phyloP scores from a whole-genome alignment of 768 basidiomycete genomes.

The Tephrocybe sp. region DNA sequence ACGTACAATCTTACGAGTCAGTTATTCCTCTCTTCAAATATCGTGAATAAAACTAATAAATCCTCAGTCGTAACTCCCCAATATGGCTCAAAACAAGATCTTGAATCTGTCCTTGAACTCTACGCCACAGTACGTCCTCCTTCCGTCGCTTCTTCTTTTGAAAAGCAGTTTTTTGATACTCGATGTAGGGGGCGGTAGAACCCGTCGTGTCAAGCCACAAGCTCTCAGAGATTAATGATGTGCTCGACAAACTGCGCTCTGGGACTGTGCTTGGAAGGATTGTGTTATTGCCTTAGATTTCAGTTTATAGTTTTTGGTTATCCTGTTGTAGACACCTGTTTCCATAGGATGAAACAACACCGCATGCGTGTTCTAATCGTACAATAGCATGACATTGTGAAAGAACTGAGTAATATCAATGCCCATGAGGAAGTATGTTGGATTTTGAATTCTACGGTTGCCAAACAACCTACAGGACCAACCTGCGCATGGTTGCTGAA shows the following conservation, averaged over 20 bases:
- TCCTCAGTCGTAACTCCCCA: slow-evolving; percentile 9
- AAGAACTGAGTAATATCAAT: too few species aligned
- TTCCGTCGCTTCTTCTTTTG: background rate
- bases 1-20: slow-evolving; percentile 10
- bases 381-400: too few species aligned
- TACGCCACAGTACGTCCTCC: slow-evolving; percentile 2
- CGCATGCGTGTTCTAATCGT: too few species aligned
- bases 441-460: too few species aligned
- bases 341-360: too few species aligned
- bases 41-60: background rate
- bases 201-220: slow-evolving; percentile 8
- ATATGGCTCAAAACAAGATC: slow-evolving; percentile 10
- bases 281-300: slow-evolving; percentile 5
- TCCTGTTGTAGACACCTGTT: too few species aligned
- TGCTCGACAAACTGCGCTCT: slow-evolving; percentile 8
- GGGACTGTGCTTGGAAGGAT: slow-evolving; percentile 8
- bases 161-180: background rate
- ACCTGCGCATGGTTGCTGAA: too few species aligned
- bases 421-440: too few species aligned
- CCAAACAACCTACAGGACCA: too few species aligned
- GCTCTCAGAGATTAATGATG: slow-evolving; percentile 6
- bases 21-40: background rate
- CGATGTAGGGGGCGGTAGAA: background rate
- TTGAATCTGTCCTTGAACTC: slow-evolving; percentile 7
- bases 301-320: too few species aligned